These are phyloP conservation scores for Candida vartiovaarae DNA, from an alignment of 805 yeast genomes.

Conservation along the genomic window DNA sequence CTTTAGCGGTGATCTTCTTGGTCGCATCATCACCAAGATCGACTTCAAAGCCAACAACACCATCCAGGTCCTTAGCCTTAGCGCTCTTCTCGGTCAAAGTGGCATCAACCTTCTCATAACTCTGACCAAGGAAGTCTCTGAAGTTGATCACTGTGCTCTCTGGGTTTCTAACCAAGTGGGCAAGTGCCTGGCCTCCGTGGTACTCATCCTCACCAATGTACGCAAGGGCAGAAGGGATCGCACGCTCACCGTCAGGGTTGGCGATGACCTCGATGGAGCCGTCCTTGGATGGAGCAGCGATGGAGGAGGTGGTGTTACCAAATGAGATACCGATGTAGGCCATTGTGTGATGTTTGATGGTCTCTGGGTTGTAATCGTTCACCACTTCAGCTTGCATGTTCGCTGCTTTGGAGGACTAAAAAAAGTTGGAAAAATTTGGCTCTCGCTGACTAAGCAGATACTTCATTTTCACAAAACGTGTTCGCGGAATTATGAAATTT, in stretches of 20 bases:
- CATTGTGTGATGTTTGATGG: slow-evolving; percentile 16
- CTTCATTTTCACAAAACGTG: neutral
- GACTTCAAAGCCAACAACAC: slow-evolving; percentile 63
- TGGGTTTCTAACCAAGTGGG: slow-evolving; percentile 88
- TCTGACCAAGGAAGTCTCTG: slow-evolving; percentile 84
- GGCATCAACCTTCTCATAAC: slow-evolving; percentile 63
- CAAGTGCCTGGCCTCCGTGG: slow-evolving; percentile 94
- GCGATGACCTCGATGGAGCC: slow-evolving; percentile 97
- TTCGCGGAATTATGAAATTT: neutral
- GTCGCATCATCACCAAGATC: slow-evolving; percentile 40
- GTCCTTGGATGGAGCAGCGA: slow-evolving; percentile 78
- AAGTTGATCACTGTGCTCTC: slow-evolving; percentile 80
- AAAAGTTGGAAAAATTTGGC: too few relatives aligned
- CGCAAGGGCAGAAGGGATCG: slow-evolving; percentile 87
- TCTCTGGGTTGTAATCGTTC: neutral
- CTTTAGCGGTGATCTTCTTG: slow-evolving; percentile 51
- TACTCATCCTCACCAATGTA: slow-evolving; percentile 94
- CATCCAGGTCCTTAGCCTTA: slow-evolving; percentile 56
- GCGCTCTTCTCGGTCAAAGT: slow-evolving; percentile 60
- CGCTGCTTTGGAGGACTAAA: neutral
- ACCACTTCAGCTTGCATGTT: neutral
- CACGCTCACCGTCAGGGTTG: slow-evolving; percentile 97
- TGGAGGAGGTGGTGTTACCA: slow-evolving; percentile 93
- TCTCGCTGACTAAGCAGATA: too few relatives aligned
- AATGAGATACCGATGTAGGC: slow-evolving; percentile 87